Percentiles rank a stretch among this genome's conserved stretches.
Conservation (phyloP, 2,329 filamentous ascomycete genomes). For the Helotiales sp. region DNA sequence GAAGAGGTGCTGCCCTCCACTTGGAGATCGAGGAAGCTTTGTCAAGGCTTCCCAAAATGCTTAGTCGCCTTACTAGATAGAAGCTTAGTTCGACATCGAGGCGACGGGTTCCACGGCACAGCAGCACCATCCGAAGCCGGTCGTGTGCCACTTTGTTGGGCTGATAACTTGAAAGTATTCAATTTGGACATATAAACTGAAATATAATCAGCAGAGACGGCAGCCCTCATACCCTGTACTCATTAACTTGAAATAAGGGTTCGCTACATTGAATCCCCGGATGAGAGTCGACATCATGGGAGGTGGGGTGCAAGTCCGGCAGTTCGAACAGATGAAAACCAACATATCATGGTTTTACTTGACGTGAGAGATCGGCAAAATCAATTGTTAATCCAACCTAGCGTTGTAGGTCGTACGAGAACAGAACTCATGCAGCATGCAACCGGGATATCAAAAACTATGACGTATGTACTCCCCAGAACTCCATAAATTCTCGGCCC, state of each 20-base stretch:
- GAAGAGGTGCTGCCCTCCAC: not conserved
- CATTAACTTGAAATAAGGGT: too few species aligned
- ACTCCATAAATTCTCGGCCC: not conserved
- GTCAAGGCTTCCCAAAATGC: constrained; percentile 10
- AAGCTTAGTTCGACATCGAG: constrained; percentile 20
- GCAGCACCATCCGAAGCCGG: not conserved
- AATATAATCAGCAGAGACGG: too few species aligned
- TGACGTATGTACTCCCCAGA: not conserved
- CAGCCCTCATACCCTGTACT: not conserved
- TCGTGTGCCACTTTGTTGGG: constrained; percentile 1
- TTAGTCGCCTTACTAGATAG: constrained; percentile 20
- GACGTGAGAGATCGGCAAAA: constrained; percentile 9
- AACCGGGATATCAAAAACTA: not conserved
- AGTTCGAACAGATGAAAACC: not conserved
- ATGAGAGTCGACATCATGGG: not conserved
- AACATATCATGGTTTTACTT: not conserved
- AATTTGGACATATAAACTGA: not conserved
- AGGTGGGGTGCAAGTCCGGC: not conserved
- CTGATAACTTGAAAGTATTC: not conserved
- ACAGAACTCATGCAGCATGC: not conserved
- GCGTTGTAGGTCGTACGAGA: not conserved
- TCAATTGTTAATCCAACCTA: not conserved
- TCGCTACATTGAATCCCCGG: too few species aligned
- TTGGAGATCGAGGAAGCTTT: constrained; percentile 11
- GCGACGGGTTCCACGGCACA: constrained; percentile 4